A percentile compares a stretch with the other conserved stretches of the same genome.
These are phyloP conservation scores for Tolypocladium tropicale DNA, from an alignment of 2,329 filamentous ascomycete genomes.

Conservation along the genomic window DNA sequence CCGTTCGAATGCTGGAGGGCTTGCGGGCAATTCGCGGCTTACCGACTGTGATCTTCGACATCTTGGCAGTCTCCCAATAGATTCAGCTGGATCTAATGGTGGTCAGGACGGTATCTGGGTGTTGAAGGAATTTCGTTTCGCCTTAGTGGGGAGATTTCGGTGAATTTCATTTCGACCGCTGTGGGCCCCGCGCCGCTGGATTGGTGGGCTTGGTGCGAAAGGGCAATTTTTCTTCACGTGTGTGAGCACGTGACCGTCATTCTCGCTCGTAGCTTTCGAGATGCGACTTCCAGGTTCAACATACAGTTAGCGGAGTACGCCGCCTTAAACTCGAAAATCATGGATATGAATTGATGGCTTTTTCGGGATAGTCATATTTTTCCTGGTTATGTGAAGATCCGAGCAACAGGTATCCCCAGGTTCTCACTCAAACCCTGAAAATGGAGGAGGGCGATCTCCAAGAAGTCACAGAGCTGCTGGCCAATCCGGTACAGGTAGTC, in stretches of 20 bases:
- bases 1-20: not conserved
- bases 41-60: slow-evolving; percentile 82
- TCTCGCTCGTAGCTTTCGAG: not conserved
- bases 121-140: slow-evolving; percentile 6
- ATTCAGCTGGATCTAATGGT: slow-evolving; percentile 59
- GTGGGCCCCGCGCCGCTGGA: slow-evolving; percentile 13
- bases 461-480: slow-evolving; percentile 20
- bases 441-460: slow-evolving; percentile 11
- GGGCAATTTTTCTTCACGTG: slow-evolving; percentile 27
- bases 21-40: slow-evolving; percentile 14
- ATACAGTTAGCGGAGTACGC: not conserved
- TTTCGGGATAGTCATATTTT: not conserved
- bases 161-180: slow-evolving; percentile 8
- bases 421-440: slow-evolving; percentile 3
- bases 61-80: slow-evolving; percentile 83
- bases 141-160: slow-evolving; percentile 9
- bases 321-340: not conserved
- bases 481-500: slow-evolving; percentile 24
- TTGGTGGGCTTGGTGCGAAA: slow-evolving; percentile 16
- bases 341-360: not conserved
- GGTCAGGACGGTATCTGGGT: slow-evolving; percentile 30
- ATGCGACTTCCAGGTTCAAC: slow-evolving; percentile 3
- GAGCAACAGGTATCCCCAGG: not conserved
- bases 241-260: slow-evolving; percentile 16
- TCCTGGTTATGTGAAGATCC: not conserved